These are phyloP conservation scores for Naganishia albida DNA, from an alignment of 1,284 basidiomycete genomes.

Conservation along the genomic window DNA sequence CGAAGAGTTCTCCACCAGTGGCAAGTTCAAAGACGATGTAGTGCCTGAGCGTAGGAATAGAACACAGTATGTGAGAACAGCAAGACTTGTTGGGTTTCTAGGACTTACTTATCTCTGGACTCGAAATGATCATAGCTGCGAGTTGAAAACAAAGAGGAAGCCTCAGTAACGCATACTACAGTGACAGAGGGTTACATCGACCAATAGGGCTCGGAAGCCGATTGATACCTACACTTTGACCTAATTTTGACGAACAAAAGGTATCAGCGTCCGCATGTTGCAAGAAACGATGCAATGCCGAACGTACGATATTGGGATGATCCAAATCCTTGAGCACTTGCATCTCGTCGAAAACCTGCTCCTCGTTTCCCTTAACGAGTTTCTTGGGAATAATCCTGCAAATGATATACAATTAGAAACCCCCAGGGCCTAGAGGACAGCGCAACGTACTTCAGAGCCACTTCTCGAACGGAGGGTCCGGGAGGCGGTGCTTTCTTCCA, in stretches of 20 bases:
- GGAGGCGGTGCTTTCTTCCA: slow-evolving; percentile 56
- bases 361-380: slow-evolving; percentile 83
- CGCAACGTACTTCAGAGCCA: slow-evolving; percentile 63
- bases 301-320: slow-evolving; percentile 79
- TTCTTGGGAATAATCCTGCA: slow-evolving; percentile 83
- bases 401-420: slow-evolving; percentile 2
- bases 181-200: too few relatives aligned
- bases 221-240: slow-evolving; percentile 65
- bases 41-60: slow-evolving; percentile 57
- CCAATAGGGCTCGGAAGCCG: too few relatives aligned
- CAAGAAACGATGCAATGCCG: neutral
- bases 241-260: slow-evolving; percentile 50
- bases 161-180: too few relatives aligned
- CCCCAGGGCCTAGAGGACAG: neutral
- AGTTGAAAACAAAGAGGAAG: too few relatives aligned
- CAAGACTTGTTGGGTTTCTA: neutral
- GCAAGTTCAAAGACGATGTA: slow-evolving; percentile 91
- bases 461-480: slow-evolving; percentile 62
- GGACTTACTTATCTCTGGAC: slow-evolving; percentile 67
- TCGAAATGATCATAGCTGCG: slow-evolving; percentile 80
- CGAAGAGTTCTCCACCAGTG: slow-evolving; percentile 84
- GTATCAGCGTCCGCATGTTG: slow-evolving; percentile 31
- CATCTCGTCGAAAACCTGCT: slow-evolving; percentile 84
- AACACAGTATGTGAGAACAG: too few relatives aligned
- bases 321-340: slow-evolving; percentile 80